A percentile compares a stretch with the other conserved stretches of the same genome.
These are phyloP conservation scores for Mycena vulgaris DNA, from an alignment of 768 basidiomycete species.

Conservation along the genomic window DNA sequence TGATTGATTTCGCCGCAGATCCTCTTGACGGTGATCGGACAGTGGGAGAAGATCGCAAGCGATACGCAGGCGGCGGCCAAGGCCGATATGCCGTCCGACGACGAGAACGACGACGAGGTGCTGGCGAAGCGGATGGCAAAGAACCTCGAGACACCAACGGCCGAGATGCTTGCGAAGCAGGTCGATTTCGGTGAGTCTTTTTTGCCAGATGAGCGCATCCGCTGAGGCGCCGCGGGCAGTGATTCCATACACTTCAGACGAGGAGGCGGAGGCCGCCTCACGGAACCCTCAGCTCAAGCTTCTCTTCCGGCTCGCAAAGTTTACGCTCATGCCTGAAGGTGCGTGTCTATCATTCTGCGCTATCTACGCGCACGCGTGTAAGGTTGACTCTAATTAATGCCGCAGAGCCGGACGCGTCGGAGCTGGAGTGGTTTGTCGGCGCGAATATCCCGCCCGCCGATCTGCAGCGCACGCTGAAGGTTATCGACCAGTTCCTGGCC, in stretches of 20 bases:
- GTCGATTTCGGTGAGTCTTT: constrained; percentile 24
- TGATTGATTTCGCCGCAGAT: constrained; percentile 22
- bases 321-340: constrained; percentile 72
- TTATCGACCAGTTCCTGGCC: constrained; percentile 88
- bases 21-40: constrained; percentile 17
- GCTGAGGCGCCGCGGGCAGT: constrained; percentile 37
- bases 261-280: constrained; percentile 63
- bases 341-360: constrained; percentile 3
- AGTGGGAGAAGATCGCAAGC: constrained; percentile 28
- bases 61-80: constrained; percentile 23
- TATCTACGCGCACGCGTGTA: neutral
- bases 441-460: constrained; percentile 64
- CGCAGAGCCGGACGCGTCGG: constrained; percentile 54
- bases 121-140: constrained; percentile 34
- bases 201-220: constrained; percentile 47
- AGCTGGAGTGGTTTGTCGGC: constrained; percentile 61
- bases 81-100: constrained; percentile 8
- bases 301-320: constrained; percentile 85
- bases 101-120: constrained; percentile 32
- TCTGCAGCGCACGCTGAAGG: constrained; percentile 76
- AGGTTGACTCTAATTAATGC: constrained; percentile 59
- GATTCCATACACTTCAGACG: constrained; percentile 57
- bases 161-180: constrained; percentile 34
- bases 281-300: constrained; percentile 88
- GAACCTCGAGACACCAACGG: constrained; percentile 31